Base-by-base conservation (phyloP, 73 alveolate genomes). In the Blepharisma stoltei region DNA sequence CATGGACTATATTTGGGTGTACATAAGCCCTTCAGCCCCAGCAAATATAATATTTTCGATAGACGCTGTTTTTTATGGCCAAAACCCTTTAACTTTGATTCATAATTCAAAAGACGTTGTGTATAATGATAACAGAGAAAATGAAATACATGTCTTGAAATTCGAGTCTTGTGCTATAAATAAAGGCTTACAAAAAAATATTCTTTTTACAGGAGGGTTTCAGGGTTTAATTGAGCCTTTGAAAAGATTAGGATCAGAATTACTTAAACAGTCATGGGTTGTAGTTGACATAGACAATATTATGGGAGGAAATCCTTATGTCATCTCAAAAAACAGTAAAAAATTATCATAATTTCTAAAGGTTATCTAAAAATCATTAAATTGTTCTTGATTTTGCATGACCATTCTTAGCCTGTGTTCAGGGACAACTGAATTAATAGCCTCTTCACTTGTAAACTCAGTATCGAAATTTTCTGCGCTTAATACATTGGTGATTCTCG, bases 401-500 rank as follows among this genome's bases (percentile, higher is more conserved):
- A 52, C 23, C 67, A 52, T 14, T 20, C 18, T 52, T 52, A n/a
- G 67, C 23, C 67, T 14, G 23, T 52, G 67, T 52, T 52, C 67
- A 52, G 67, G 67, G 18, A 52, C 67, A 3, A 52, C 23, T 2
- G 89, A 76, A 27, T 82, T 82, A 1, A 82, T 82, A 6, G 84
- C 81, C 23, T 82, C 85, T 77, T 82, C 89, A 7, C 54, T 75
- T 6, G 86, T 82, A 69, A 82, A 82, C 23, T 82, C 82, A 50
- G 65, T 69, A 77, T 82, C 89, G 67, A 82, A 82, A 65, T 82
- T 75, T 50, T 54, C 71, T 1, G 50, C 66, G 77, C 85, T 73
- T 14, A 54, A 54, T 11, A 71, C 89, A n/a, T 77, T 77, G 21
- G 54, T 25, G 18, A 82, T 77, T 77, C 76, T 70, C 5, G 89